Percentiles rank a stretch among this genome's conserved stretches.
Conservation (phyloP, 1,284 basidiomycete genomes). For the Vanrija sp. region DNA sequence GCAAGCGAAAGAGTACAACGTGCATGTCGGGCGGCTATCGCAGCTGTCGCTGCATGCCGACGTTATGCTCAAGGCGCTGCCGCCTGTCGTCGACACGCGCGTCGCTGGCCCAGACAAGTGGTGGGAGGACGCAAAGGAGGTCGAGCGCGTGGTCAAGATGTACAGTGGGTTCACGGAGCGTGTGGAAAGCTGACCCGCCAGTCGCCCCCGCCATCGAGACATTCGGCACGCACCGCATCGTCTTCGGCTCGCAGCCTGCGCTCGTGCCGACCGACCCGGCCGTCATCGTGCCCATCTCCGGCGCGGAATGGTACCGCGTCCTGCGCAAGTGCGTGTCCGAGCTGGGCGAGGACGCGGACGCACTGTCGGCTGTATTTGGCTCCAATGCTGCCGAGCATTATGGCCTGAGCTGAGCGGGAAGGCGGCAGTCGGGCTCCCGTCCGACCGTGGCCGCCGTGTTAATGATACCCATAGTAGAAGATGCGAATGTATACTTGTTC, state of each 20-base stretch:
- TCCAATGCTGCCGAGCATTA: constrained; percentile 22
- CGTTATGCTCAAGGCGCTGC: constrained; percentile 70
- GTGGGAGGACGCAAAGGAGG: constrained; percentile 58
- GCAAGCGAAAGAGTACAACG: constrained; percentile 69
- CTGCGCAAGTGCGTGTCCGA: constrained; percentile 75
- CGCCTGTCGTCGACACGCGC: constrained; percentile 62
- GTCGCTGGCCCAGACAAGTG: constrained; percentile 41
- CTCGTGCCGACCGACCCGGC: constrained; percentile 13
- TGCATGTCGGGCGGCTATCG: constrained; percentile 69
- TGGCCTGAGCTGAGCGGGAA: not conserved
- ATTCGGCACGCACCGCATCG: constrained; percentile 58
- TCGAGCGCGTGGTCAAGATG: constrained; percentile 79
- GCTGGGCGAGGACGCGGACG: constrained; percentile 71
- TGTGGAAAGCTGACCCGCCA: constrained; percentile 3
- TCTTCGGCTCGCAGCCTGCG: constrained; percentile 57
- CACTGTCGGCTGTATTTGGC: constrained; percentile 51
- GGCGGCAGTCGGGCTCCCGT: too few species aligned
- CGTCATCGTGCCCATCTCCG: constrained; percentile 49
- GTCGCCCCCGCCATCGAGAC: constrained; percentile 58
- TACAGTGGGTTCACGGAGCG: constrained; percentile 64
- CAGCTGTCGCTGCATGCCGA: constrained; percentile 71
- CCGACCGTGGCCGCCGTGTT: too few species aligned
- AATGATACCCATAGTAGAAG: too few species aligned
- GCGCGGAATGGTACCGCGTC: constrained; percentile 74
- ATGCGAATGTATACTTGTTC: too few species aligned